A percentile compares a stretch with the other conserved stretches of the same genome.
These are phyloP conservation scores for Scenedesmus sp. DNA, from an alignment of 163 green algal genomes.

Conservation along the genomic window DNA sequence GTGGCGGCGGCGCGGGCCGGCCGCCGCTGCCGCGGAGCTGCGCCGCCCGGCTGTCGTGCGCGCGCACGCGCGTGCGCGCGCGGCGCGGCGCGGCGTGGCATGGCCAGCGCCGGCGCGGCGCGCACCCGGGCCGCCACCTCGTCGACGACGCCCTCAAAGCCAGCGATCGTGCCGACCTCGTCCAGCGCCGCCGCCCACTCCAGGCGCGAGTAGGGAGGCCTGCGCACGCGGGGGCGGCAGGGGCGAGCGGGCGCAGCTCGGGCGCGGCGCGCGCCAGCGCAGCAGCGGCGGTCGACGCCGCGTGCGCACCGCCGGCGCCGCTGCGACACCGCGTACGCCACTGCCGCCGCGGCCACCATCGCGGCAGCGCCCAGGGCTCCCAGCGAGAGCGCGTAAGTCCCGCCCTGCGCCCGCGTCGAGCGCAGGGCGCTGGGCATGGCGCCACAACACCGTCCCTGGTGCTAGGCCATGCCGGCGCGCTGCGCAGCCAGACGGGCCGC, in stretches of 20 bases:
- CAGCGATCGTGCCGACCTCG: slow-evolving; percentile 5
- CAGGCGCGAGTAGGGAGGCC: background rate
- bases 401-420: too few species aligned
- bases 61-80: too few species aligned
- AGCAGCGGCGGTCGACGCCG: background rate
- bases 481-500: too few species aligned
- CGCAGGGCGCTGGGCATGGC: too few species aligned
- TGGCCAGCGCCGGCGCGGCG: background rate
- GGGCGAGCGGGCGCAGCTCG: too few species aligned
- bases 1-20: too few species aligned
- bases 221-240: background rate
- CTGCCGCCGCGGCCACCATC: slow-evolving; percentile 12
- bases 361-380: background rate
- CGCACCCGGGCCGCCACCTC: slow-evolving; percentile 15
- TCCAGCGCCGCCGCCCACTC: slow-evolving; percentile 15
- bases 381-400: too few species aligned
- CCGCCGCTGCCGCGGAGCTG: too few species aligned
- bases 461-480: too few species aligned
- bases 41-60: too few species aligned
- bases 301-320: slow-evolving; percentile 8
- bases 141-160: slow-evolving; percentile 28
- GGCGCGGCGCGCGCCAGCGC: background rate
- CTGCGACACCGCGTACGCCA: slow-evolving; percentile 12
- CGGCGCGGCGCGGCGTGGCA: background rate
- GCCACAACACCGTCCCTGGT: too few species aligned